A percentile compares a stretch with the other conserved stretches of the same genome.
phyloP scores from a whole-genome alignment of 2,329 filamentous ascomycete genomes.

The Periconia digitata region DNA sequence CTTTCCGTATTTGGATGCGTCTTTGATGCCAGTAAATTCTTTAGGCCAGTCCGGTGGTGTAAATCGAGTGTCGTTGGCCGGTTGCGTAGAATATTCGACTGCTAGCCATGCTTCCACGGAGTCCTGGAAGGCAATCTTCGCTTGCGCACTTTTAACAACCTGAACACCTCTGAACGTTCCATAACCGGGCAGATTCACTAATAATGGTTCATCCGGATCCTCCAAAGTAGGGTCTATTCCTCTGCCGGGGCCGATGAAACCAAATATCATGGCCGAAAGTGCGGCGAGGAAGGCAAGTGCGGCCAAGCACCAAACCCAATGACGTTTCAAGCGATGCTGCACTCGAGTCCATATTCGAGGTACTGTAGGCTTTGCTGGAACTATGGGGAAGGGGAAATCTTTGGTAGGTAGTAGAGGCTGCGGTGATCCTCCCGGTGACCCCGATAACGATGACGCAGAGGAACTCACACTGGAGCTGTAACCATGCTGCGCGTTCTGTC shows the following conservation, averaged over 20 bases:
- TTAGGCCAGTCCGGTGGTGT: slow-evolving; percentile 44
- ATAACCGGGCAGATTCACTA: slow-evolving; percentile 42
- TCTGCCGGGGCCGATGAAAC: neutral
- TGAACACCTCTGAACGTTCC: slow-evolving; percentile 45
- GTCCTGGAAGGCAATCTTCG: slow-evolving; percentile 32
- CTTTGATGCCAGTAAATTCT: slow-evolving; percentile 44
- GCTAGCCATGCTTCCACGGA: slow-evolving; percentile 53
- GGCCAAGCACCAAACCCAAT: neutral
- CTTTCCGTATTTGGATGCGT: slow-evolving; percentile 46
- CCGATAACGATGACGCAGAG: neutral
- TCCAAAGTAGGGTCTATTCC: neutral
- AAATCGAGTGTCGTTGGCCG: slow-evolving; percentile 46
- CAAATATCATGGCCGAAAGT: neutral
- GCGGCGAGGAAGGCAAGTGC: neutral
- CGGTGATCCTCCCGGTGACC: neutral
- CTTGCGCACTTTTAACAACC: slow-evolving; percentile 38
- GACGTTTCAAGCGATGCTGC: neutral
- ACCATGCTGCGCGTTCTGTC: neutral
- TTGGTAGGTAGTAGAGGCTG: neutral
- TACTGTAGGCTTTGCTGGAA: neutral
- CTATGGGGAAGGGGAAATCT: neutral
- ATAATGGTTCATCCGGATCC: slow-evolving; percentile 15
- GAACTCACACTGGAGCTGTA: neutral
- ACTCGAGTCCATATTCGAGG: neutral
- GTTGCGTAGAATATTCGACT: slow-evolving; percentile 50